These are phyloP conservation scores for Plantago ovata DNA, from an alignment of 257 asterid genomes.

Conservation along the genomic window DNA sequence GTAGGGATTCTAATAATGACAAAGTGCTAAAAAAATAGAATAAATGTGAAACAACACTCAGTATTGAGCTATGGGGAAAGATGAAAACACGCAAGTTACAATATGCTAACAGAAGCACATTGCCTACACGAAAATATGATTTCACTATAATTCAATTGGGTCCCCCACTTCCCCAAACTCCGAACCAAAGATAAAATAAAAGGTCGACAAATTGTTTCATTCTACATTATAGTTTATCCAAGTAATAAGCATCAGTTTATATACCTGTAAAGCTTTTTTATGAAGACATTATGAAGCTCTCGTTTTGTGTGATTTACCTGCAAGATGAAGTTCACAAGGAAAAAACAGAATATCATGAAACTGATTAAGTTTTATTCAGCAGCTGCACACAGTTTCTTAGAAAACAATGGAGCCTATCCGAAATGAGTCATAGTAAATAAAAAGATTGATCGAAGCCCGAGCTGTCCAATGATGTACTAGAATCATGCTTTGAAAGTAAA, in stretches of 20 bases:
- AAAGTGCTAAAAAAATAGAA: neutral
- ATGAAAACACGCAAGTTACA: neutral
- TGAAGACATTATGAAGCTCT: constrained; percentile 81
- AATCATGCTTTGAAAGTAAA: too few relatives aligned
- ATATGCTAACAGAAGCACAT: neutral
- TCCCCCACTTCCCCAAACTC: too few relatives aligned
- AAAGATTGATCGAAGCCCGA: too few relatives aligned
- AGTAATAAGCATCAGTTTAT: constrained; percentile 1
- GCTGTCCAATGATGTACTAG: too few relatives aligned
- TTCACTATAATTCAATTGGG: constrained; percentile 6
- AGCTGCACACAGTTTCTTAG: constrained; percentile 8
- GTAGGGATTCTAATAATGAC: neutral
- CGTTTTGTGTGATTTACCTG: constrained; percentile 93
- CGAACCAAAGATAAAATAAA: too few relatives aligned
- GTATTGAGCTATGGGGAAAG: neutral
- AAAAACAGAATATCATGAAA: neutral
- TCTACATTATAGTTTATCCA: constrained; percentile 3
- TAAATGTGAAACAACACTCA: neutral
- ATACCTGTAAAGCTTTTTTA: constrained; percentile 76
- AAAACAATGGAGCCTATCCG: constrained; percentile 4
- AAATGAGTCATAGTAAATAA: constrained; percentile 1
- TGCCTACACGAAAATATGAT: neutral
- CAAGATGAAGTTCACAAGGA: constrained; percentile 14
- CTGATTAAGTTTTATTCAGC: neutral
- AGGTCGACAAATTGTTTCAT: constrained; percentile 3